Evolutionary conservation across 2,329 filamentous ascomycete species (phyloP).

Genomic region (Triangularia verruculosa): DNA sequence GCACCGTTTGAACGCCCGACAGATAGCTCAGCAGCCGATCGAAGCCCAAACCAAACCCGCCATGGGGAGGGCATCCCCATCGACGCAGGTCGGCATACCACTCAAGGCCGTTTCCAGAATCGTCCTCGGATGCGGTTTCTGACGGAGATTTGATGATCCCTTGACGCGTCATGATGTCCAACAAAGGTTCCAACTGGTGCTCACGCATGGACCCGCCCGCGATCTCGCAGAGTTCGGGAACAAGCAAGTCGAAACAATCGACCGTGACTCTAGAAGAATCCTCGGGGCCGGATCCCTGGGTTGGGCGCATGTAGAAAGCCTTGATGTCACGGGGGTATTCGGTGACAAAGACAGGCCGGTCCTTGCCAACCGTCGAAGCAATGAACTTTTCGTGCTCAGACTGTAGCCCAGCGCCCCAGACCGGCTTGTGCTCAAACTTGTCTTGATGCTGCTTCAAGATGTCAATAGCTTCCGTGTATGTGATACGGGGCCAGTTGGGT

Average conservation of each 20-base stretch:
- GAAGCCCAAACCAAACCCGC: slow-evolving; percentile 87
- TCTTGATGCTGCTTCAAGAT: slow-evolving; percentile 59
- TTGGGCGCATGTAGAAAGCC: slow-evolving; percentile 70
- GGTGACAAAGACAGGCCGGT: slow-evolving; percentile 80
- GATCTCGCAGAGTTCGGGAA: slow-evolving; percentile 82
- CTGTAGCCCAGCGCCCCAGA: slow-evolving; percentile 73
- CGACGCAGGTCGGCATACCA: slow-evolving; percentile 89
- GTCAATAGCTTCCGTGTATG: slow-evolving; percentile 75
- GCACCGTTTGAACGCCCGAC: slow-evolving; percentile 74
- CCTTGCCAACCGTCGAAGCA: slow-evolving; percentile 54
- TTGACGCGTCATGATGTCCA: slow-evolving; percentile 67
- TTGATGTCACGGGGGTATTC: slow-evolving; percentile 88
- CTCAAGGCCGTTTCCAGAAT: slow-evolving; percentile 48
- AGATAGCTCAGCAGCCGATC: slow-evolving; percentile 84
- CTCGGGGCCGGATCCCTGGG: slow-evolving; percentile 9
- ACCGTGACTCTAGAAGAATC: slow-evolving; percentile 51
- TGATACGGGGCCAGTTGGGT: slow-evolving; percentile 71
- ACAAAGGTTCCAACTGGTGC: slow-evolving; percentile 65
- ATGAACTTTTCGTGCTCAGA: slow-evolving; percentile 92
- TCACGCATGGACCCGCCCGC: slow-evolving; percentile 89
- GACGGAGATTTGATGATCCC: slow-evolving; percentile 51
- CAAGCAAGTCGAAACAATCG: slow-evolving; percentile 85
- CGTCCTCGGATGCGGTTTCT: slow-evolving; percentile 21
- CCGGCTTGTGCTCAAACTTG: slow-evolving; percentile 65
- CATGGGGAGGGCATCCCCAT: slow-evolving; percentile 89